A percentile compares a stretch with the other conserved stretches of the same genome.
Evolutionary conservation across 352 stramenopile species (phyloP).

Genomic region (Globisporangium yorkense): DNA sequence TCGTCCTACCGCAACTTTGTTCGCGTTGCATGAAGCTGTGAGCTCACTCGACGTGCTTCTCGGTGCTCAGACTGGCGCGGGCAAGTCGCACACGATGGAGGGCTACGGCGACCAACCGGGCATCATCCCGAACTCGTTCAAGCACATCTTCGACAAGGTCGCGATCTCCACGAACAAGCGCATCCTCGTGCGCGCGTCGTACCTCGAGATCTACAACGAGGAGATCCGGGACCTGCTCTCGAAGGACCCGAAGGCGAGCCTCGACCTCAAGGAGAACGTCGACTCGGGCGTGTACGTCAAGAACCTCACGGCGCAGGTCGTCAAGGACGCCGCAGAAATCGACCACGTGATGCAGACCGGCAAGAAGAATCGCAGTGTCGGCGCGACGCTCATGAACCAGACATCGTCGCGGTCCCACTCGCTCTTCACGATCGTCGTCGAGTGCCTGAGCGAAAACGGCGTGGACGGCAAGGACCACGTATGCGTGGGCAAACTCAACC

Average conservation of each 20-base stretch:
- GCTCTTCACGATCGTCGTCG: constrained; percentile 96
- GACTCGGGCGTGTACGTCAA: constrained; percentile 92
- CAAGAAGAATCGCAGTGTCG: constrained; percentile 94
- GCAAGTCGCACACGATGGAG: constrained; percentile 88
- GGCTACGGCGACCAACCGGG: constrained; percentile 73
- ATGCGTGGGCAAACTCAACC: constrained; percentile 95
- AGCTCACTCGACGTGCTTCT: not conserved
- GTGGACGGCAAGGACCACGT: constrained; percentile 89
- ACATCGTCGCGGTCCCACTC: constrained; percentile 96
- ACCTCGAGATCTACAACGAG: constrained; percentile 98
- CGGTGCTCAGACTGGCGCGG: constrained; percentile 62
- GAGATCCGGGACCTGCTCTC: constrained; percentile 94
- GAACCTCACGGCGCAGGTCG: constrained; percentile 79
- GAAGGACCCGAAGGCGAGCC: constrained; percentile 64
- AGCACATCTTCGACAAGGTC: constrained; percentile 88
- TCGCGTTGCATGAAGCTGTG: not conserved
- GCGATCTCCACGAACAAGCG: constrained; percentile 90
- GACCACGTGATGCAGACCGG: constrained; percentile 91
- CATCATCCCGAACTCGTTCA: constrained; percentile 89
- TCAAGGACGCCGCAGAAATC: constrained; percentile 88
- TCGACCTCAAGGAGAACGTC: constrained; percentile 90
- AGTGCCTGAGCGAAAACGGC: constrained; percentile 75
- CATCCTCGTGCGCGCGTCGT: constrained; percentile 94
- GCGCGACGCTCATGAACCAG: constrained; percentile 97
- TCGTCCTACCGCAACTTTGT: too few relatives aligned